A percentile compares a stretch with the other conserved stretches of the same genome.
These are phyloP conservation scores for Colletotrichum sp. DNA, from an alignment of 2,329 filamentous ascomycete species.

Conservation along the genomic window DNA sequence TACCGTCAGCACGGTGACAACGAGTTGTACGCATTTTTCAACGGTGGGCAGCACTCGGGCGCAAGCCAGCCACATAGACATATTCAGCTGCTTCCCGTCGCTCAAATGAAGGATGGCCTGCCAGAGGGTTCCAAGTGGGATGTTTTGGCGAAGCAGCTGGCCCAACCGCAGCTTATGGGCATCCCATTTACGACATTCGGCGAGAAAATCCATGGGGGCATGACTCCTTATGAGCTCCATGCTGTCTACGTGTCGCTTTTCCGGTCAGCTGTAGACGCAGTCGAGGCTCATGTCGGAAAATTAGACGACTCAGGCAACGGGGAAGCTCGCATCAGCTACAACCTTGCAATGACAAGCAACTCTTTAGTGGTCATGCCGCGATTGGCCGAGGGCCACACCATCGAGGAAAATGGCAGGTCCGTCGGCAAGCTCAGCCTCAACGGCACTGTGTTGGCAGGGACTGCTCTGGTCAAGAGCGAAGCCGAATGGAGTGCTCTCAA, in stretches of 20 bases:
- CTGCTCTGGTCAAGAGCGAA: conserved; percentile 65
- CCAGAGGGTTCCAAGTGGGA: conserved; percentile 45
- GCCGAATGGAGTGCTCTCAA: conserved; percentile 62
- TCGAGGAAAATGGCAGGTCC: conserved; percentile 32
- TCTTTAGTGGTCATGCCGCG: conserved; percentile 62
- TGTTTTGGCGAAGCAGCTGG: conserved; percentile 50
- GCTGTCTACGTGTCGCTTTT: conserved; percentile 54
- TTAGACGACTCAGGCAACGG: conserved; percentile 32
- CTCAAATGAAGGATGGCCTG: conserved; percentile 64
- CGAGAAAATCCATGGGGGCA: conserved; percentile 37
- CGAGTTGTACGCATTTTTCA: conserved; percentile 71
- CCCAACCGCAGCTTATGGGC: not conserved
- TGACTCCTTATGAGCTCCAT: conserved; percentile 41
- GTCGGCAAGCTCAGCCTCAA: conserved; percentile 58
- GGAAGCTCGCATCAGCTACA: conserved; percentile 65
- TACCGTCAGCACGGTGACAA: conserved; percentile 44
- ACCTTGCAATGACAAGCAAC: conserved; percentile 62
- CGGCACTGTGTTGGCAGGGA: conserved; percentile 68
- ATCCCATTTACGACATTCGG: conserved; percentile 53
- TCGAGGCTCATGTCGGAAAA: conserved; percentile 25
- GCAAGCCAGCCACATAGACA: conserved; percentile 77
- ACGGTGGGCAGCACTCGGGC: conserved; percentile 71
- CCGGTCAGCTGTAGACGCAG: conserved; percentile 44
- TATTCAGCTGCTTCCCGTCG: conserved; percentile 72
- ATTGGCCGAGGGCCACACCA: conserved; percentile 51